Evolutionary conservation across 2,329 filamentous ascomycete genomes (phyloP).

Genomic region (Ophiostoma sp.): DNA sequence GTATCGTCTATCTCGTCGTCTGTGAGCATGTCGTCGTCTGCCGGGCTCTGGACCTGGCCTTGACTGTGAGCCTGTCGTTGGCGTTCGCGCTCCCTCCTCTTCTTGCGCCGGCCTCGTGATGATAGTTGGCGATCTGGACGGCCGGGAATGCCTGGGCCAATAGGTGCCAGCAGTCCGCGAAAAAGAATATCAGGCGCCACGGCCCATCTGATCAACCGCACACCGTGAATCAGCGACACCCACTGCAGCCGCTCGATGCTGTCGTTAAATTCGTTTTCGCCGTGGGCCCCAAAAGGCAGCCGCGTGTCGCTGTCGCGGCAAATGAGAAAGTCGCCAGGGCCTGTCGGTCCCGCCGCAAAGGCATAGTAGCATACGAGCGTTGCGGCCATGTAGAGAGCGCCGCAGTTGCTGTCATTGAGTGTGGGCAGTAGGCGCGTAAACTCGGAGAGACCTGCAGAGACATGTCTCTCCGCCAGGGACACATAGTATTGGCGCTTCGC

Average conservation of each 20-base stretch:
- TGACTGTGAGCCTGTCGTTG: not conserved
- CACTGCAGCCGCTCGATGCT: not conserved
- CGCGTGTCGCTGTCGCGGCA: not conserved
- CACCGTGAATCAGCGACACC: not conserved
- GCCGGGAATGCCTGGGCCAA: not conserved
- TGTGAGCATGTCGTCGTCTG: not conserved
- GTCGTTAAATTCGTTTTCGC: not conserved
- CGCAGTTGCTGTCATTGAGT: not conserved
- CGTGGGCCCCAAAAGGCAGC: not conserved
- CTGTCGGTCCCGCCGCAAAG: not conserved
- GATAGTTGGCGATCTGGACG: not conserved
- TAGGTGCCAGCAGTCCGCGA: not conserved
- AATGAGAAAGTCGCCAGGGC: not conserved
- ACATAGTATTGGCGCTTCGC: not conserved
- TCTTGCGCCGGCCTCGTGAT: not conserved
- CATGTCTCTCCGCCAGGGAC: not conserved
- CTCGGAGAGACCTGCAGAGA: not conserved
- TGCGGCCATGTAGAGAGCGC: not conserved
- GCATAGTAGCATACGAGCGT: not conserved
- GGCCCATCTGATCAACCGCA: not conserved
- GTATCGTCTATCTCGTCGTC: not conserved
- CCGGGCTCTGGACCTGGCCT: not conserved
- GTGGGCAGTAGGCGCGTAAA: not conserved
- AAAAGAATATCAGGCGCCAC: not conserved
- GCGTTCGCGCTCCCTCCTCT: not conserved